Evolutionary conservation across 2,329 filamentous ascomycete genomes (phyloP).

Genomic region (Pestalotiopsis sp.): DNA sequence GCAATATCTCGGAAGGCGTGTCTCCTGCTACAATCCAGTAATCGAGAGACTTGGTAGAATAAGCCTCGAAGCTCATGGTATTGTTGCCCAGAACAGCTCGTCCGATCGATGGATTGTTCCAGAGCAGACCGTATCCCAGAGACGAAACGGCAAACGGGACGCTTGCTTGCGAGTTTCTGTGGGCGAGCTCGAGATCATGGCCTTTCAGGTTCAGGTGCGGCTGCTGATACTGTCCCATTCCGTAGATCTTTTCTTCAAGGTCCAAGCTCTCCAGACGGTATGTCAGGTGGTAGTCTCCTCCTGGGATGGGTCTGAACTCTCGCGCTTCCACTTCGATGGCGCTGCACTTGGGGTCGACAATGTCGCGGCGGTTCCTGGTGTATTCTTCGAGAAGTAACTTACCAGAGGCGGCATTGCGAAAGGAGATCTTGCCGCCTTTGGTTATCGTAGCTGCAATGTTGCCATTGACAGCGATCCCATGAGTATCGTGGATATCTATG

Average conservation of each 20-base stretch:
- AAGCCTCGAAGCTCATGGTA: constrained; percentile 63
- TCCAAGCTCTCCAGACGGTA: constrained; percentile 58
- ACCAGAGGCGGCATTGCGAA: constrained; percentile 42
- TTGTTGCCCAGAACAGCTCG: constrained; percentile 64
- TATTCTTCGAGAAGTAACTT: constrained; percentile 56
- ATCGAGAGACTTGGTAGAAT: constrained; percentile 59
- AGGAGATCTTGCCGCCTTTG: constrained; percentile 50
- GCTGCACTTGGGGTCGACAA: constrained; percentile 60
- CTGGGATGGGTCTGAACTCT: constrained; percentile 57
- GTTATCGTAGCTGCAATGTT: constrained; percentile 50
- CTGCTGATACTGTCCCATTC: constrained; percentile 73
- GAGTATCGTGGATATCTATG: constrained; percentile 25
- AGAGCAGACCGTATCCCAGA: constrained; percentile 64
- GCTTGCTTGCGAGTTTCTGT: constrained; percentile 68
- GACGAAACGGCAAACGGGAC: constrained; percentile 65
- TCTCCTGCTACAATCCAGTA: constrained; percentile 67
- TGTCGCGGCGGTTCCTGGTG: constrained; percentile 50
- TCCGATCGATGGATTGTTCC: constrained; percentile 68
- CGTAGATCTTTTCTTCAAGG: constrained; percentile 62
- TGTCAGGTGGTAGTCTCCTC: constrained; percentile 58
- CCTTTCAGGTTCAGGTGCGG: constrained; percentile 66
- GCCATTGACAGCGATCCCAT: constrained; percentile 48
- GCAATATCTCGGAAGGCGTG: constrained; percentile 56
- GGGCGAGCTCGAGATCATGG: constrained; percentile 63
- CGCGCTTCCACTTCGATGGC: constrained; percentile 59